These are phyloP conservation scores for Murraya paniculata DNA, from an alignment of 345 rosid species.

Conservation along the genomic window DNA sequence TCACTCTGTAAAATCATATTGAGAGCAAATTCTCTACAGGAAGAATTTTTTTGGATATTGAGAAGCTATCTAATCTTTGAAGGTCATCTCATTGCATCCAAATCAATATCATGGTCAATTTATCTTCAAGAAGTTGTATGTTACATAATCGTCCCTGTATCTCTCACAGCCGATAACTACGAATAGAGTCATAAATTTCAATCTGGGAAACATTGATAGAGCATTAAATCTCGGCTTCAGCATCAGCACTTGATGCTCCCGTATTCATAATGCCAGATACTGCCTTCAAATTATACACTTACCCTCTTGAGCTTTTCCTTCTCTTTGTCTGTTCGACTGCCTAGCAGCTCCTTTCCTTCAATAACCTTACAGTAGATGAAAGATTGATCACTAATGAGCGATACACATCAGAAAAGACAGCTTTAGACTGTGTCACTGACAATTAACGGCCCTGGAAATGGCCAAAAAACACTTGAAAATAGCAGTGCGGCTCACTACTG, in stretches of 20 bases:
- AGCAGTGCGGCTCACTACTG: neutral
- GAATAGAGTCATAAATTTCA: too few species aligned
- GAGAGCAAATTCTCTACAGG: neutral
- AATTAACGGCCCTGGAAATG: neutral
- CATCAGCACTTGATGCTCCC: neutral
- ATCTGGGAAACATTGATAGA: neutral
- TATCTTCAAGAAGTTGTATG: neutral
- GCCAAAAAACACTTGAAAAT: neutral
- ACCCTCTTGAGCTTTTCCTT: slow-evolving; percentile 76
- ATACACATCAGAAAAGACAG: neutral
- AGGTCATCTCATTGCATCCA: neutral
- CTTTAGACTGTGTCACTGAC: neutral
- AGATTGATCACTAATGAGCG: neutral
- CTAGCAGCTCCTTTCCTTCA: slow-evolving; percentile 77
- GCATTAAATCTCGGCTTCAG: neutral
- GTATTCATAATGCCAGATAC: neutral
- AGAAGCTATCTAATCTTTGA: too few species aligned
- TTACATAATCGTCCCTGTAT: neutral
- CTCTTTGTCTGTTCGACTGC: slow-evolving; percentile 72
- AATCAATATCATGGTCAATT: neutral
- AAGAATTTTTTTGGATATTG: too few species aligned
- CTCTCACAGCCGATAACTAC: neutral
- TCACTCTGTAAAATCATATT: neutral
- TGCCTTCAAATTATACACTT: neutral
- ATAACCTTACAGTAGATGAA: slow-evolving; percentile 44